A percentile compares a stretch with the other conserved stretches of the same genome.
Evolutionary conservation across 2,329 filamentous ascomycete genomes (phyloP).

Genomic region (Zymoseptoria passerinii): DNA sequence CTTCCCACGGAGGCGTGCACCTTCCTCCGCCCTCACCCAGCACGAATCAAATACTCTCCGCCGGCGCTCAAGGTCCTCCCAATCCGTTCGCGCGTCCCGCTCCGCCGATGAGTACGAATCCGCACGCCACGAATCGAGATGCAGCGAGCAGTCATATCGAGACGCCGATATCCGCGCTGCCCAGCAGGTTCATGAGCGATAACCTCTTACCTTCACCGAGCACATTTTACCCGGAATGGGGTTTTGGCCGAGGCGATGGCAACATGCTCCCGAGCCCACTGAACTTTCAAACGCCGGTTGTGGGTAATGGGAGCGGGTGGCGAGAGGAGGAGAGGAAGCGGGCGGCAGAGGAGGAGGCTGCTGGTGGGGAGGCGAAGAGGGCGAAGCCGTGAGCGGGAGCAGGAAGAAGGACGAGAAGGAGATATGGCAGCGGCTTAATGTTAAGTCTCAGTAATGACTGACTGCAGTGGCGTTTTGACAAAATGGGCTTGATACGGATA

Average conservation of each 20-base stretch:
- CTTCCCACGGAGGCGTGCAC: constrained; percentile 54
- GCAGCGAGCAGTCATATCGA: constrained; percentile 46
- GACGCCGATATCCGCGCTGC: constrained; percentile 88
- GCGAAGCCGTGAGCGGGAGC: constrained; percentile 5
- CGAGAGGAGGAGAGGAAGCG: constrained; percentile 31
- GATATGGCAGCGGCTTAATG: neutral
- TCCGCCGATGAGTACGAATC: constrained; percentile 55
- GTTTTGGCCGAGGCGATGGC: constrained; percentile 51
- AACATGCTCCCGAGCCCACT: constrained; percentile 88
- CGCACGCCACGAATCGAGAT: constrained; percentile 30
- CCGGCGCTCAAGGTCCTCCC: constrained; percentile 82
- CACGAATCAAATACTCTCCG: constrained; percentile 74
- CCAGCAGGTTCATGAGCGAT: constrained; percentile 80
- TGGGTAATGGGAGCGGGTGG: constrained; percentile 36
- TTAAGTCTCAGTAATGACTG: neutral
- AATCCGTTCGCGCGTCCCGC: constrained; percentile 90
- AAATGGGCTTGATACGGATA: neutral
- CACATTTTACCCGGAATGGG: constrained; percentile 89
- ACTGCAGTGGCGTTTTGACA: neutral
- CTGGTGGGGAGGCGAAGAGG: constrained; percentile 18
- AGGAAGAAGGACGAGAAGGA: neutral
- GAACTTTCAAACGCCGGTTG: constrained; percentile 76
- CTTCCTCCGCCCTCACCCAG: constrained; percentile 90
- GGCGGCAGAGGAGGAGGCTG: constrained; percentile 18
- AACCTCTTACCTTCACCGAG: constrained; percentile 85